Percentiles rank a stretch among this genome's conserved stretches.
Conservation (phyloP, 2,329 filamentous ascomycete genomes). For the Metarhizium album region DNA sequence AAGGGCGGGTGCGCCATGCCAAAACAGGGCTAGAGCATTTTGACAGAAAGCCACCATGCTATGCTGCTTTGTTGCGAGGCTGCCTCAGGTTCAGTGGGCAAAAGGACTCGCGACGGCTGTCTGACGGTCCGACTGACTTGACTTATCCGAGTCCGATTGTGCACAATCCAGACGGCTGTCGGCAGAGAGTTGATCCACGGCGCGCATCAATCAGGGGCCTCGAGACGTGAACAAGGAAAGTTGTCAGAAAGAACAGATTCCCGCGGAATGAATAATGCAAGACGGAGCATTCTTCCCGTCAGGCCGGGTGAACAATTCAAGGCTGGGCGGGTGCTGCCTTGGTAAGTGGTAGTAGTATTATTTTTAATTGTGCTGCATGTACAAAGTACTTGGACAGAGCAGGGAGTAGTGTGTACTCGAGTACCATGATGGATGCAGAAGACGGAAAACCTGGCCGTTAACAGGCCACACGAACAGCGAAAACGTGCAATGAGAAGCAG, state of each 20-base stretch:
- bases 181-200: background rate
- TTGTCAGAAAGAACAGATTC: too few relatives aligned
- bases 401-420: too few relatives aligned
- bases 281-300: background rate
- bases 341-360: too few relatives aligned
- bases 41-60: background rate
- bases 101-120: background rate
- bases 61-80: background rate
- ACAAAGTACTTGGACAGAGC: too few relatives aligned
- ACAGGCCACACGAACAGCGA: background rate
- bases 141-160: background rate
- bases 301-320: background rate
- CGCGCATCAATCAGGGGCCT: background rate
- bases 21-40: background rate
- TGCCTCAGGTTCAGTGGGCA: background rate
- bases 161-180: background rate
- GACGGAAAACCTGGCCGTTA: background rate
- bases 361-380: too few relatives aligned
- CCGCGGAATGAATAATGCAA: too few relatives aligned
- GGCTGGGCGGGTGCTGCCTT: background rate
- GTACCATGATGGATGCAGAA: background rate
- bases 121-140: background rate
- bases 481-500: background rate
- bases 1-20: constrained; percentile 1
- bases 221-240: background rate